Evolutionary conservation across 2,329 filamentous ascomycete genomes (phyloP), one percentile per base, ranked within the genome.

Genomic region (Penicillium sp.): DNA sequence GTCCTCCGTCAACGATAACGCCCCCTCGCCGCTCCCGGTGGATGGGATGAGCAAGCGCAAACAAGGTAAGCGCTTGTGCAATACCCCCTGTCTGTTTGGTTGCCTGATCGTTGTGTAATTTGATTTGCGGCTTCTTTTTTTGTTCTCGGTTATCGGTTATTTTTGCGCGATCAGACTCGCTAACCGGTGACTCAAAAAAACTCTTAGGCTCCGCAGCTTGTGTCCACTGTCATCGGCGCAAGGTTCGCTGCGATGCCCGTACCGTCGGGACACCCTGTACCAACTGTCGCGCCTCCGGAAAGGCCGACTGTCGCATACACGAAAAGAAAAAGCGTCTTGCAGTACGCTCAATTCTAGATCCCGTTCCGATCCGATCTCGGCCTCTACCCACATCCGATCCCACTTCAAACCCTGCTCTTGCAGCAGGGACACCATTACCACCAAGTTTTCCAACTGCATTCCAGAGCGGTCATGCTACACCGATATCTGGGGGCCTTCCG

Each of bases 191-290:
- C 57, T 61, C 55, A 61, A 59, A 52, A 52, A 61, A 58, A 47
- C 21, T 43, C 35, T 38, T 65, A 75, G 73, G 73, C 51, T 73
- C 74, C n/a, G 75, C 70, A 25, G 81, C 81, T 36, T 82, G 80
- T 58, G 68, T 79, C 41, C 73, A 76, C 59, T 82, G 80, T 53
- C 80, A 82, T 67, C 77, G 76, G 49, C 77, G 80, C 56, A 82
- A 82, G 66, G 77, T 82, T 49, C 78, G 79, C 59, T 82, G 80
- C 60, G 81, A 82, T 67, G 77, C 81, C 44, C 74, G 79, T 54
- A 62, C 73, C 21, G 77, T 78, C 33, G 80, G 80, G 15, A 63
- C 76, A 1, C 80, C 80, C 0, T 82, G 80, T 62, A 78, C 80
- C 52, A 81, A 81, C 60, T 82, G 80, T 57, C 71, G 72, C 35